Conservation (phyloP, 1,284 basidiomycete genomes). For the Cutaneotrichosporon sp. region DNA sequence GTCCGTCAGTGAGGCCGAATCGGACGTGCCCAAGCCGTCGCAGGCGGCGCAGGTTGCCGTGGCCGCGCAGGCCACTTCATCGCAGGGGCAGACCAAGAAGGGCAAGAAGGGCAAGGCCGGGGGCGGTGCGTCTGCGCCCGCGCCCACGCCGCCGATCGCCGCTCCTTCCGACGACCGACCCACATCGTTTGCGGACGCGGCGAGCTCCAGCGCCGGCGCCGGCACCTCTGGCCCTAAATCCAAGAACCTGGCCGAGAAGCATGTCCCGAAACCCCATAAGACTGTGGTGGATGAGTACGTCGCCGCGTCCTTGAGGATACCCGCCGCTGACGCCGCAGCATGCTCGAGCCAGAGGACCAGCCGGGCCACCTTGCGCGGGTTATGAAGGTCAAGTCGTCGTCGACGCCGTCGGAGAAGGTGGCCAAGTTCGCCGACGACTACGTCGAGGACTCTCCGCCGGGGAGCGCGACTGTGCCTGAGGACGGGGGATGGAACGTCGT, state of each 20-base stretch:
- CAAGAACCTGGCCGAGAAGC: slow-evolving; percentile 41
- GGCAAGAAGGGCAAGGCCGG: background rate
- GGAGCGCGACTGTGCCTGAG: slow-evolving; percentile 9
- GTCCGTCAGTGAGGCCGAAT: slow-evolving; percentile 1
- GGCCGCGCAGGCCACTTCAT: background rate
- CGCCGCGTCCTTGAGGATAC: background rate
- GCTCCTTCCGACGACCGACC: background rate
- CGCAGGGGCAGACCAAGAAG: slow-evolving; percentile 12
- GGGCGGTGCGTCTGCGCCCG: background rate
- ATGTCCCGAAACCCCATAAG: slow-evolving; percentile 38
- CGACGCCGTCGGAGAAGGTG: slow-evolving; percentile 2
- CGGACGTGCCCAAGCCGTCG: slow-evolving; percentile 5
- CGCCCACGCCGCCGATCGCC: background rate
- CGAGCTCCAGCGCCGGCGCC: background rate
- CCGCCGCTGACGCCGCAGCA: slow-evolving; percentile 30
- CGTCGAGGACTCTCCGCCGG: slow-evolving; percentile 12
- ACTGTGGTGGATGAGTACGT: slow-evolving; percentile 46
- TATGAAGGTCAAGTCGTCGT: slow-evolving; percentile 30
- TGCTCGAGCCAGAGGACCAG: slow-evolving; percentile 42
- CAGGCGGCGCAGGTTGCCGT: too few species aligned
- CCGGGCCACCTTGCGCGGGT: slow-evolving; percentile 37
- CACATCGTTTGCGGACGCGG: slow-evolving; percentile 14
- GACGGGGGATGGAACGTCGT: slow-evolving; percentile 44
- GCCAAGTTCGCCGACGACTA: slow-evolving; percentile 28
- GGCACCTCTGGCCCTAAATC: slow-evolving; percentile 17